These are phyloP conservation scores for Blastobotrys persicus DNA, from an alignment of 1,139 yeast species.

Conservation along the genomic window DNA sequence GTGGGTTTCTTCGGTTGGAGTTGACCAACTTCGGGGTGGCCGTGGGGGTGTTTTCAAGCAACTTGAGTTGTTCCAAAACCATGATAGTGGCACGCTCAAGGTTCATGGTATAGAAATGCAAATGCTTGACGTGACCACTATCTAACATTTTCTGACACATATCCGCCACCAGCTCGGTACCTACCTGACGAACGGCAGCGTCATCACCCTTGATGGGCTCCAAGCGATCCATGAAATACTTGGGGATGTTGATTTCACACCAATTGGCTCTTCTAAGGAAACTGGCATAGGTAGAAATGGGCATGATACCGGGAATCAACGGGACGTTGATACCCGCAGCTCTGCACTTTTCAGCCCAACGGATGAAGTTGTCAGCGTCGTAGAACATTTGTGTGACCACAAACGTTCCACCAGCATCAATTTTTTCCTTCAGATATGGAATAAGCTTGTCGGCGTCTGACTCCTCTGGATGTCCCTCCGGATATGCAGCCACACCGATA, in stretches of 20 bases:
- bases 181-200: conserved; percentile 78
- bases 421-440: conserved; percentile 73
- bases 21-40: conserved; percentile 18
- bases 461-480: conserved; percentile 97
- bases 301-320: conserved; percentile 97
- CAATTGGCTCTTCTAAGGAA: conserved; percentile 91
- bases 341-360: conserved; percentile 75
- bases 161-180: conserved; percentile 76
- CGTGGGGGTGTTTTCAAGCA: conserved; percentile 41
- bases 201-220: conserved; percentile 92
- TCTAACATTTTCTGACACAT: conserved; percentile 75
- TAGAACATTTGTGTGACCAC: conserved; percentile 92
- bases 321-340: conserved; percentile 79
- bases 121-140: conserved; percentile 72
- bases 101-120: conserved; percentile 96
- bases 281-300: conserved; percentile 89
- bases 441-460: conserved; percentile 55
- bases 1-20: conserved; percentile 24
- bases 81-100: conserved; percentile 85
- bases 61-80: conserved; percentile 72
- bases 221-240: conserved; percentile 62
- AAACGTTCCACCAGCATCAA: conserved; percentile 91
- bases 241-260: conserved; percentile 84
- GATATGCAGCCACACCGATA: conserved; percentile 91
- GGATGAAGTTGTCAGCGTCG: conserved; percentile 79